Conservation (phyloP, 257 asterid species). For the Solanum phureja region DNA sequence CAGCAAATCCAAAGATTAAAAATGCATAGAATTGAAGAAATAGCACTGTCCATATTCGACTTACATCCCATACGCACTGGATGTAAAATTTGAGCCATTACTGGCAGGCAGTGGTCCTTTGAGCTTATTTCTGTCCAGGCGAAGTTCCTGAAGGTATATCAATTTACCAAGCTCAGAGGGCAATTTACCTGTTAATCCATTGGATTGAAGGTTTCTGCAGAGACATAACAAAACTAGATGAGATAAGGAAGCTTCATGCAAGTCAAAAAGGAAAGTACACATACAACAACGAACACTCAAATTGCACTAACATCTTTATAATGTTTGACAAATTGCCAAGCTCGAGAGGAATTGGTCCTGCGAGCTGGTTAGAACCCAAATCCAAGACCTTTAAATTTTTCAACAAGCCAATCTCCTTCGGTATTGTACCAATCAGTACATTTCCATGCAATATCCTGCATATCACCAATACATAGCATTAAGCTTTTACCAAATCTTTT, state of each 20-base stretch:
- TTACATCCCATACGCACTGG: constrained; percentile 45
- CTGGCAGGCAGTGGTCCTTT: constrained; percentile 53
- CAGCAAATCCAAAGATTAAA: not conserved
- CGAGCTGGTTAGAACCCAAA: constrained; percentile 70
- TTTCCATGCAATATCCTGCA: constrained; percentile 75
- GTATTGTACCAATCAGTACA: constrained; percentile 64
- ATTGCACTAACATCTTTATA: constrained; percentile 50
- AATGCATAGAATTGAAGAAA: not conserved
- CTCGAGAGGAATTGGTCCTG: constrained; percentile 79
- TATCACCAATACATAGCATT: constrained; percentile 1
- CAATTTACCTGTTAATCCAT: constrained; percentile 75
- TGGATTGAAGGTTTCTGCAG: constrained; percentile 74
- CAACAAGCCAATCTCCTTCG: constrained; percentile 74
- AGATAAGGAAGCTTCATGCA: not conserved
- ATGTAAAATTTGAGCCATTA: constrained; percentile 36
- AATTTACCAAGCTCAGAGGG: constrained; percentile 73
- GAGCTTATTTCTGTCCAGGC: constrained; percentile 79
- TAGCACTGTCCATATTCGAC: constrained; percentile 7
- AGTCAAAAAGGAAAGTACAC: not conserved
- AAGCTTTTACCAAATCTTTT: not conserved
- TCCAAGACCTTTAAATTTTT: constrained; percentile 68
- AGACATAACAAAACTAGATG: not conserved
- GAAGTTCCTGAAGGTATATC: constrained; percentile 64
- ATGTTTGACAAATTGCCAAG: constrained; percentile 60
- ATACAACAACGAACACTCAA: constrained; percentile 1